Base-by-base conservation (phyloP, 176 grass and related monocot genomes). In the Eleusine coracana region DNA sequence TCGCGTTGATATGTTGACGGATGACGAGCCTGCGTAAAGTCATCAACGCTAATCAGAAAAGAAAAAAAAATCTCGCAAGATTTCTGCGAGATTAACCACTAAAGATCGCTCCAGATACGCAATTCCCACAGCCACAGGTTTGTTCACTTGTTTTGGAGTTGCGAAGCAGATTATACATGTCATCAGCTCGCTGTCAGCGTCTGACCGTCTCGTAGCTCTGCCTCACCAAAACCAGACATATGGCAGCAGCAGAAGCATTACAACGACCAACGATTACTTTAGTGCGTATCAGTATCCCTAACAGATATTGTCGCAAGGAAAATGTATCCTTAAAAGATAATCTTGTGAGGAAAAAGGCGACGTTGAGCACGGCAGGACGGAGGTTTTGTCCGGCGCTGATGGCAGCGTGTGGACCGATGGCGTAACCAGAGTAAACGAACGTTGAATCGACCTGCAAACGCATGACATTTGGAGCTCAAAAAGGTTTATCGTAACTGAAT, bases 401-500 rank as follows among this genome's bases (percentile, higher is more conserved):
- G 77, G 71, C 77, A 81, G 42, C 70, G 64, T 55, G 77, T 15
- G 76, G 52, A 75, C 52, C 31, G 2, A 62, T 75, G 50, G 82
- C 76, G 76, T 84, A 36, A 84, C 27, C 7, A 39, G 40, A 84
- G 81, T 78, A 71, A 63, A 78, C 28, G 15, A 17, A 54, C 75
- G 75, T 54, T 65, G 77, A 62, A 81, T 20, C 51, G 6, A 59
- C 74, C 5, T 63, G 51, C 74, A 80, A 9, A 36, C 6, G 41
- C 55, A 37, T 42, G 82, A 70, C 87, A 85, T 75, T 70, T 89
- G 82, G 77, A 81, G 63, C 62, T 36, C 10, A 16, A 5, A 7
- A 45, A 44, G 52, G 40, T 68, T 31, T 21, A 15, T 54, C 28
- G 6, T 18, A 77, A 18, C 39, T 1, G 12, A 5, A 42, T 3